phyloP scores from a whole-genome alignment of 192 early-diverging fungal species.

The Nowakowskiella sp. region DNA sequence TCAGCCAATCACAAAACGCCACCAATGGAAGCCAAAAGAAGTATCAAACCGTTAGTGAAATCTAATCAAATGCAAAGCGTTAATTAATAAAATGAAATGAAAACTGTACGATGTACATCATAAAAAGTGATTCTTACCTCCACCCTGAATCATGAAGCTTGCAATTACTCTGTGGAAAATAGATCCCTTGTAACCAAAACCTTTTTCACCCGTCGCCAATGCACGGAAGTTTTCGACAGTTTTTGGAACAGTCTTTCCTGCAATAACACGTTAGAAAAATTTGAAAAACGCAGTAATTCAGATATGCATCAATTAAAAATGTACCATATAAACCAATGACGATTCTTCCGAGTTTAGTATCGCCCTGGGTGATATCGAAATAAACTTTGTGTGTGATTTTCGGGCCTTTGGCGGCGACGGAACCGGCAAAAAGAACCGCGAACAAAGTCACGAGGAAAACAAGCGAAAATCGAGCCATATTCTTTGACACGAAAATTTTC shows the following conservation, averaged over 20 bases:
- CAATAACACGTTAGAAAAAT: conserved; percentile 16
- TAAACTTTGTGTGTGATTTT: conserved; percentile 43
- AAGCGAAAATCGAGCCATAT: conserved; percentile 10
- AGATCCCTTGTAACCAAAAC: conserved; percentile 88
- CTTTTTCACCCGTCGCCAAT: conserved; percentile 56
- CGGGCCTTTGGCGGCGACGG: conserved; percentile 40
- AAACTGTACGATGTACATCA: no score
- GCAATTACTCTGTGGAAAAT: conserved; percentile 60
- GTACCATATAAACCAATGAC: conserved; percentile 62
- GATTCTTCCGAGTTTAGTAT: conserved; percentile 41
- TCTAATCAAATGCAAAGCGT: no score
- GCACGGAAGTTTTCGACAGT: conserved; percentile 89
- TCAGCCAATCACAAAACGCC: conserved; percentile 61
- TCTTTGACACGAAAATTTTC: no score
- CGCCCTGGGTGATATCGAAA: conserved; percentile 43
- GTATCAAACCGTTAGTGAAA: conserved; percentile 49
- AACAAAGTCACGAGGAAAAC: conserved; percentile 21
- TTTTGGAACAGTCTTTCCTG: conserved; percentile 33
- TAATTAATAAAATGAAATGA: no score
- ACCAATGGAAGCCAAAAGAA: conserved; percentile 49
- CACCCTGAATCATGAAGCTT: conserved; percentile 77
- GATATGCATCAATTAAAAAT: no score
- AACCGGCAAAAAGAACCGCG: conserved; percentile 18
- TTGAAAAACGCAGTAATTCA: background rate
- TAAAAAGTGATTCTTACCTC: conserved; percentile 59